Percentiles rank a stretch among this genome's conserved stretches.
These are phyloP conservation scores for Orbilia blumenaviensis DNA, from an alignment of 2,329 filamentous ascomycete genomes.

Conservation along the genomic window DNA sequence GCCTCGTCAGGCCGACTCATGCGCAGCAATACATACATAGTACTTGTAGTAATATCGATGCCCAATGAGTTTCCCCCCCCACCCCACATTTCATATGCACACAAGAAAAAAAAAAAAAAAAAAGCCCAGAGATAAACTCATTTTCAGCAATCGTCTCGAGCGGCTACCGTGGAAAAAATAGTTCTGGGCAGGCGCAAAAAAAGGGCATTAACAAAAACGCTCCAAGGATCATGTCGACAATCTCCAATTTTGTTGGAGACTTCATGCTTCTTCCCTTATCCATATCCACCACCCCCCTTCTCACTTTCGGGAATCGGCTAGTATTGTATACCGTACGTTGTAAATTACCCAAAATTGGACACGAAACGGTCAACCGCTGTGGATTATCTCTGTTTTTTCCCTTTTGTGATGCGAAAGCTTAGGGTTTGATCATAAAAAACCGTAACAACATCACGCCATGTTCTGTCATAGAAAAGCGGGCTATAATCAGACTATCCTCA, in stretches of 20 bases:
- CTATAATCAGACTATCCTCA: conserved; percentile 35
- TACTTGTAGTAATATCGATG: background rate
- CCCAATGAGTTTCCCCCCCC: background rate
- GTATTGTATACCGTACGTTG: no score
- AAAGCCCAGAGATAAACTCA: background rate
- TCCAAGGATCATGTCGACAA: background rate
- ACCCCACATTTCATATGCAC: background rate
- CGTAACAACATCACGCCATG: conserved; percentile 37
- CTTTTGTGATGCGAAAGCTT: background rate
- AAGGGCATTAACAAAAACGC: background rate
- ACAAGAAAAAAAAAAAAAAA: no score
- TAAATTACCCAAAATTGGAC: conserved; percentile 4
- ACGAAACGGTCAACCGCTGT: background rate
- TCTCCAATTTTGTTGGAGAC: background rate
- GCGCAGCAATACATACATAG: no score
- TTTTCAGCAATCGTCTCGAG: conserved; percentile 13
- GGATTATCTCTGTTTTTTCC: background rate
- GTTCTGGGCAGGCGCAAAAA: background rate
- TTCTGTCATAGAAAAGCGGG: conserved; percentile 33
- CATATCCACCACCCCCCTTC: background rate
- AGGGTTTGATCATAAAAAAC: background rate
- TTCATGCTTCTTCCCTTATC: background rate
- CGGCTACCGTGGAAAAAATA: conserved; percentile 7
- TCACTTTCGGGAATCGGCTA: background rate
- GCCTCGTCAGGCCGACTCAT: conserved; percentile 40